Conservation (phyloP, 805 yeast genomes). For the Saturnispora bothae region DNA sequence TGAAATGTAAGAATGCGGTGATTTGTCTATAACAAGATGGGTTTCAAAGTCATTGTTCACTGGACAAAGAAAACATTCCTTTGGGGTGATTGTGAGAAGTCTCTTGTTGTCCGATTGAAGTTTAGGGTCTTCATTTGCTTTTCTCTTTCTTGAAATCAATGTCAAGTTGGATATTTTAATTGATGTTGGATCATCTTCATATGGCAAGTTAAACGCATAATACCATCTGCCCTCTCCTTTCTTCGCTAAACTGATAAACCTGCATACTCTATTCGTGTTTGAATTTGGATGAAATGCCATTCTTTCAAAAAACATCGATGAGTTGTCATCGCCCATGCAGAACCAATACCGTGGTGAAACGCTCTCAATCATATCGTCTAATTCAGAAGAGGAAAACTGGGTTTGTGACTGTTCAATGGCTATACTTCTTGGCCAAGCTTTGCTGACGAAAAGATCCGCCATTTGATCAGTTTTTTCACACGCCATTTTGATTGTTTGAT, state of each 20-base stretch:
- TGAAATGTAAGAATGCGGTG: slow-evolving; percentile 54
- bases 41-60: slow-evolving; percentile 68
- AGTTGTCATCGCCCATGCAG: slow-evolving; percentile 36
- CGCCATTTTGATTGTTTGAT: slow-evolving; percentile 1
- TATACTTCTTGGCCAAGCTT: slow-evolving; percentile 49
- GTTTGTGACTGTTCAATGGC: slow-evolving; percentile 31
- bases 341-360: slow-evolving; percentile 62
- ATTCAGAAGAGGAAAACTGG: neutral
- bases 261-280: slow-evolving; percentile 30
- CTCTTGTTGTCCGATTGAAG: neutral
- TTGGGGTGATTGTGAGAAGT: slow-evolving; percentile 34
- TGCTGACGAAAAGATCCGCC: slow-evolving; percentile 46
- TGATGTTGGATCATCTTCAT: slow-evolving; percentile 5
- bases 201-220: slow-evolving; percentile 48
- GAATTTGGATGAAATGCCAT: slow-evolving; percentile 34
- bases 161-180: neutral
- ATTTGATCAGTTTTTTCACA: neutral
- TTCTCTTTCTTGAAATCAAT: neutral
- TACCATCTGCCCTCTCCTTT: slow-evolving; percentile 59
- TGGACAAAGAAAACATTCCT: slow-evolving; percentile 71
- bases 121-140: neutral
- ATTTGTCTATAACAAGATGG: slow-evolving; percentile 74
- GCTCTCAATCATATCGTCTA: slow-evolving; percentile 9
- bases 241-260: slow-evolving; percentile 57
- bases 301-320: slow-evolving; percentile 42